These are phyloP conservation scores for Neonectria ditissima DNA, from an alignment of 2,329 filamentous ascomycete species.

Conservation along the genomic window DNA sequence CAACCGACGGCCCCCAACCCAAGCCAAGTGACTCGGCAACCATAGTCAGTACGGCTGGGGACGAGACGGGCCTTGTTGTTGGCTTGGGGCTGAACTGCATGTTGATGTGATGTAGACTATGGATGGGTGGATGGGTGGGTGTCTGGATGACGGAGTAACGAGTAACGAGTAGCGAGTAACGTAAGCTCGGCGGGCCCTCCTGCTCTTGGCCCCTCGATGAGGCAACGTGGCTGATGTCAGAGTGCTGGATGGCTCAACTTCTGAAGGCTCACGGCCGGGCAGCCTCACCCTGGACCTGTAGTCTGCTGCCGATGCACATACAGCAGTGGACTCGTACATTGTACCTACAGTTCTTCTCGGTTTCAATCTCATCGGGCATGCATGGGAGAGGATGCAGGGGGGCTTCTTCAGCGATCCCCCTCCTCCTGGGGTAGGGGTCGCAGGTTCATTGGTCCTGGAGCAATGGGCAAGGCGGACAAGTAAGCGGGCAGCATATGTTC, in stretches of 20 bases:
- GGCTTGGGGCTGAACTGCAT: conserved; percentile 31
- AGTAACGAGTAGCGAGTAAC: no score
- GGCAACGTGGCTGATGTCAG: conserved; percentile 47
- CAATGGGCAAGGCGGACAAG: conserved; percentile 2
- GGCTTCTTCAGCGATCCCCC: conserved; percentile 22
- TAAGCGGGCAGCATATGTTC: conserved; percentile 23
- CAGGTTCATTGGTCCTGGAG: conserved; percentile 17
- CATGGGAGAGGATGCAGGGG: conserved; percentile 21
- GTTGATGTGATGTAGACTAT: neutral
- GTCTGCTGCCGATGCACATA: no score
- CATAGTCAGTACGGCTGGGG: neutral
- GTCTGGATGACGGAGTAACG: conserved; percentile 34
- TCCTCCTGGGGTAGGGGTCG: conserved; percentile 12
- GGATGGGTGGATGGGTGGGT: conserved; percentile 26
- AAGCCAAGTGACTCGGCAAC: neutral
- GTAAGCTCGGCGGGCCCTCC: conserved; percentile 31
- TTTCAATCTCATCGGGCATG: conserved; percentile 20
- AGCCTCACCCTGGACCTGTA: conserved; percentile 9
- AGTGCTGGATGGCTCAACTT: conserved; percentile 41
- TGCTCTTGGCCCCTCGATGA: conserved; percentile 19
- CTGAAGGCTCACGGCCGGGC: conserved; percentile 18
- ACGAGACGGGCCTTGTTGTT: neutral
- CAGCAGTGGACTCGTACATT: neutral
- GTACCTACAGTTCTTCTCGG: neutral
- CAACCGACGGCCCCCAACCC: neutral